Base-by-base conservation (phyloP, 345 rosid genomes). In the Acer negundo region DNA sequence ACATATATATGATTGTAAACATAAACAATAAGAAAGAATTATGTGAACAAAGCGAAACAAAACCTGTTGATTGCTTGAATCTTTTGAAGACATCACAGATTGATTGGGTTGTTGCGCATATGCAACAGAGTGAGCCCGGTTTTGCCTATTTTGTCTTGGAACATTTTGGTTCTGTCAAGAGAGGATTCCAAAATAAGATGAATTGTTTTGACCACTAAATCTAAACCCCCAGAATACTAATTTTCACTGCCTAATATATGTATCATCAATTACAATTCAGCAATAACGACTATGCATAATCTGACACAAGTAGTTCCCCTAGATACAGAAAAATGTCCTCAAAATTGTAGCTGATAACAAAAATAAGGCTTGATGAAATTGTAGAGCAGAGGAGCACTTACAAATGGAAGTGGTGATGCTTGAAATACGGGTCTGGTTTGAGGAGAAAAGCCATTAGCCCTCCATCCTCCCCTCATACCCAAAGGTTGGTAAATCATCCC, bases 381-480 rank as follows among this genome's bases (percentile, higher is more conserved):
- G 76, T 15, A 65, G 44, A 61, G 53, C 46, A 22, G 35, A 42
- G 63, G 3, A 72, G 31, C 51, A 78, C 84, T 71, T 81, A 89
- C 93, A 79, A 75, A 72, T 44, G 92, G 85, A 70, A 85, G 69
- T 55, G 94, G 73, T 65, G 89, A 44, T 62, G 87, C 82, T 80
- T 85, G 91, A 81, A 80, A 86, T 66, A 78, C 70, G 38, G 93
- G 91, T 66, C 89, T 85, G 63, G 85, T 51, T 68, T 89, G 81
- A 75, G 89, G 85, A 31, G 80, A 82, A 80, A 89, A 78, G 69
- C 85, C 84, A 77, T 80, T 82, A 16, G 85, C 74, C 77, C 90
- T 82, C 93, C 94, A 89, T 16, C 83, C 88, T 17, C 89, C 86
- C 82, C 90, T 83, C 81, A 87, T 56, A 73, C 87, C 90, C 78